These are phyloP conservation scores for Acanthamoeba comandoni DNA, from an alignment of 208 protist species.

Conservation along the genomic window DNA sequence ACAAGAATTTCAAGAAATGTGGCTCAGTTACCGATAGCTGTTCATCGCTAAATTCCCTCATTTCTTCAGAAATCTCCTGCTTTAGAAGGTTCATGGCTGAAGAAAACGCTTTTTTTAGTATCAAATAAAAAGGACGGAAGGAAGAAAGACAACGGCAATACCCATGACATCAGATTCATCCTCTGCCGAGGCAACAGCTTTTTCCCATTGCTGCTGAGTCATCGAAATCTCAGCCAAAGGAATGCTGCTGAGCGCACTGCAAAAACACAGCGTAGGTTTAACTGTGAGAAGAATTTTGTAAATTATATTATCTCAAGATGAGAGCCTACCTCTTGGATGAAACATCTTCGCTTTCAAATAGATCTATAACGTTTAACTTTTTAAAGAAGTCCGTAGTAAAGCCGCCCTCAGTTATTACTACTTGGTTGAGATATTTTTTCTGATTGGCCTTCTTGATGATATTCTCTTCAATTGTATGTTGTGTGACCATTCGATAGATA, in stretches of 20 bases:
- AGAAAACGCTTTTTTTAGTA: background rate
- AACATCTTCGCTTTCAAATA: too few relatives aligned
- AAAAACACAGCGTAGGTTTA: background rate
- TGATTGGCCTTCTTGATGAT: constrained; percentile 95
- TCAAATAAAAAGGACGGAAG: background rate
- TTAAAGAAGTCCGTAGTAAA: constrained; percentile 90
- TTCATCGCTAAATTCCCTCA: constrained; percentile 36
- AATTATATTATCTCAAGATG: too few relatives aligned
- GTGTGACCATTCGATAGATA: constrained; percentile 96
- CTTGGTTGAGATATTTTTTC: constrained; percentile 94
- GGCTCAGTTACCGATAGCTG: too few relatives aligned
- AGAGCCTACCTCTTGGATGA: too few relatives aligned
- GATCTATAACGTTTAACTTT: background rate
- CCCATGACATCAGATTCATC: constrained; percentile 46
- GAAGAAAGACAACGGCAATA: constrained; percentile 20
- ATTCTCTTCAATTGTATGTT: constrained; percentile 96
- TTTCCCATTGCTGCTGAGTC: constrained; percentile 33
- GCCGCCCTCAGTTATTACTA: constrained; percentile 95
- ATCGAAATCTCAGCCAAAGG: background rate
- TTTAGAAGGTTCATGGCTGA: background rate
- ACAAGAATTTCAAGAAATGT: too few relatives aligned
- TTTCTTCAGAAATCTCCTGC: background rate
- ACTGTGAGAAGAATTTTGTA: constrained; percentile 18
- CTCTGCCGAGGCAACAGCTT: constrained; percentile 20
- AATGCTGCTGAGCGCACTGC: background rate